These are phyloP conservation scores for Phenoliferia sp. DNA, from an alignment of 1,284 basidiomycete species.

Conservation along the genomic window DNA sequence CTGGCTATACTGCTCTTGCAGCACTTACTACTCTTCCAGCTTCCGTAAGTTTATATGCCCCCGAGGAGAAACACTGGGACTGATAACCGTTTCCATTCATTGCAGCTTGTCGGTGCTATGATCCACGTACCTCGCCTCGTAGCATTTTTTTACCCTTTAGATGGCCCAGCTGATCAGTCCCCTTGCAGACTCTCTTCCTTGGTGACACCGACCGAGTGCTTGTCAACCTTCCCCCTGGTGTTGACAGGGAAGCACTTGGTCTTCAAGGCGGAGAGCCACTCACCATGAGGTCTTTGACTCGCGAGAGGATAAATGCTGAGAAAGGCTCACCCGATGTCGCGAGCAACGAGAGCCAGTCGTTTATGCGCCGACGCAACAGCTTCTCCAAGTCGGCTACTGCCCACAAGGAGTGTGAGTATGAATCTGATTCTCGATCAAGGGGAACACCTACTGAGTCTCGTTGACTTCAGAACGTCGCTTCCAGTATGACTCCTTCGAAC, in stretches of 20 bases:
- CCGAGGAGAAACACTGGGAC: background rate
- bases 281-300: background rate
- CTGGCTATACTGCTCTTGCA: constrained; percentile 22
- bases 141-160: background rate
- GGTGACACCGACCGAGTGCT: constrained; percentile 13
- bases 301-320: too few species aligned
- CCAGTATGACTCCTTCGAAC: too few species aligned
- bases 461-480: too few species aligned
- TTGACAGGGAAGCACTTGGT: background rate
- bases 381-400: too few species aligned
- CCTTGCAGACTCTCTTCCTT: constrained; percentile 29
- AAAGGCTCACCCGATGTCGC: too few species aligned
- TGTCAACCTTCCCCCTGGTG: constrained; percentile 5
- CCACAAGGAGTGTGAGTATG: too few species aligned
- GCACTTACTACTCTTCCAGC: constrained; percentile 17
- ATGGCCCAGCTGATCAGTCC: constrained; percentile 2
- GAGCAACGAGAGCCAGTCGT: too few species aligned
- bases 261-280: background rate
- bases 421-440: too few species aligned
- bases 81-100: background rate
- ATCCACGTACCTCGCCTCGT: background rate
- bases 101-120: background rate
- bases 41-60: background rate
- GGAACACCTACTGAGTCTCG: too few species aligned
- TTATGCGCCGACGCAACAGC: too few species aligned